These are phyloP conservation scores for Cladosporium cucumerinum DNA, from an alignment of 2,329 filamentous ascomycete species.

Conservation along the genomic window DNA sequence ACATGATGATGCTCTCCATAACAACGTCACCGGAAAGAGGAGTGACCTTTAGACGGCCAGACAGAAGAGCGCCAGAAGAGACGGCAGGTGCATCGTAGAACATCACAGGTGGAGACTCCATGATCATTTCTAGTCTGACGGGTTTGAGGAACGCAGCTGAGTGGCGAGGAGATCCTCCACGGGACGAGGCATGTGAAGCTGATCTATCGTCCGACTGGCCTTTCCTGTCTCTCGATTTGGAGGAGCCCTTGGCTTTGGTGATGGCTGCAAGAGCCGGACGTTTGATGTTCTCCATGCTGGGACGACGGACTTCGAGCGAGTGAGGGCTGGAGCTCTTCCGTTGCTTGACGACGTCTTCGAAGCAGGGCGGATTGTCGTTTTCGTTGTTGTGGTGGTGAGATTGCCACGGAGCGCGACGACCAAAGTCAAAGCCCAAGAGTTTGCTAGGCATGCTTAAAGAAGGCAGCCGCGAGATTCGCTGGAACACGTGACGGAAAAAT, in stretches of 20 bases:
- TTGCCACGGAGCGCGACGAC: conserved; percentile 15
- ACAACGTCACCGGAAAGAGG: conserved; percentile 64
- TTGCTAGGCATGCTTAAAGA: conserved; percentile 30
- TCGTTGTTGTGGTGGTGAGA: conserved; percentile 15
- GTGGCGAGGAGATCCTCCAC: conserved; percentile 20
- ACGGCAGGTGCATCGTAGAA: conserved; percentile 72
- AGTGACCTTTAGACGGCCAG: conserved; percentile 73
- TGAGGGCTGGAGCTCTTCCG: conserved; percentile 20
- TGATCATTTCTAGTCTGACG: conserved; percentile 57
- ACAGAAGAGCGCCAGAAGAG: conserved; percentile 81
- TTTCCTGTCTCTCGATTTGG: conserved; percentile 15
- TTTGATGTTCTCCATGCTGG: conserved; percentile 37
- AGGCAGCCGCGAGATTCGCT: neutral
- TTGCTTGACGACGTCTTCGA: conserved; percentile 16
- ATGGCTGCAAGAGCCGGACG: conserved; percentile 26
- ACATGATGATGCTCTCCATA: conserved; percentile 70
- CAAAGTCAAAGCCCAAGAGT: conserved; percentile 33
- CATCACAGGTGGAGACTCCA: conserved; percentile 84
- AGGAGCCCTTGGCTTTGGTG: conserved; percentile 11
- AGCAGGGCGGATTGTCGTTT: conserved; percentile 11
- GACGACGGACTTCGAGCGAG: conserved; percentile 21
- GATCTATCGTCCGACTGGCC: conserved; percentile 29
- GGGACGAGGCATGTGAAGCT: conserved; percentile 21
- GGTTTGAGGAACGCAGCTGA: conserved; percentile 31
- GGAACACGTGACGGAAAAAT: neutral